Percentiles rank a stretch among this genome's conserved stretches.
These are phyloP conservation scores for Phylloporus sp. DNA, from an alignment of 768 basidiomycete genomes.

Conservation along the genomic window DNA sequence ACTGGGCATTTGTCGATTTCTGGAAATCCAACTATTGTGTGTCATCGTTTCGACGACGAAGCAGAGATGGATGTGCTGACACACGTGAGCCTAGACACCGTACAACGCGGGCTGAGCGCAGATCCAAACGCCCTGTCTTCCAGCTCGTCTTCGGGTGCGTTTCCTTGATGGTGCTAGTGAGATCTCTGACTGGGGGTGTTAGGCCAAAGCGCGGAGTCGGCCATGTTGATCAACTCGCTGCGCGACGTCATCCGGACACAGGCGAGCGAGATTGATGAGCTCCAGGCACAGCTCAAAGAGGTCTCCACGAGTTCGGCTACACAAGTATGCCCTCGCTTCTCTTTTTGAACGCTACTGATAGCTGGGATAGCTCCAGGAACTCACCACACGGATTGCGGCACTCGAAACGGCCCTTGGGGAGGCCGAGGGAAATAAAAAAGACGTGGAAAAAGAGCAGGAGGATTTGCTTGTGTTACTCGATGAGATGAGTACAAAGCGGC, in stretches of 20 bases:
- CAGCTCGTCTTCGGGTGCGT: conserved; percentile 51
- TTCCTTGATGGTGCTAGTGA: neutral
- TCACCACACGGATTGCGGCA: conserved; percentile 44
- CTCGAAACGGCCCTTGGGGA: conserved; percentile 47
- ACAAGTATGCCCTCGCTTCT: conserved; percentile 32
- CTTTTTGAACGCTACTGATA: neutral
- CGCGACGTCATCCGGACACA: conserved; percentile 81
- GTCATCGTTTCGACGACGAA: conserved; percentile 25
- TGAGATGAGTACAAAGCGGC: conserved; percentile 83
- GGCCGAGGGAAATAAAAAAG: conserved; percentile 64
- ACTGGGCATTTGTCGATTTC: conserved; percentile 97
- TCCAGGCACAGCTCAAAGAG: conserved; percentile 58
- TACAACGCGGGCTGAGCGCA: conserved; percentile 67
- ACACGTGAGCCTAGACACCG: conserved; percentile 55
- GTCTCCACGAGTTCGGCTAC: conserved; percentile 29
- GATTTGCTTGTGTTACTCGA: conserved; percentile 91
- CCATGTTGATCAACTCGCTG: conserved; percentile 78
- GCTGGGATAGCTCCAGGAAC: conserved; percentile 39
- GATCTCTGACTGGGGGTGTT: neutral
- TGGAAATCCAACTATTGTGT: conserved; percentile 97
- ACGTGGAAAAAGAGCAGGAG: conserved; percentile 94
- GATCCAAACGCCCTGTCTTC: conserved; percentile 65
- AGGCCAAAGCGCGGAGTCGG: conserved; percentile 72
- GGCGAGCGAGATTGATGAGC: conserved; percentile 68
- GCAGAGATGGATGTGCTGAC: neutral